Base-by-base conservation (phyloP, 2,329 filamentous ascomycete genomes). In the Pyrenophora graminea region DNA sequence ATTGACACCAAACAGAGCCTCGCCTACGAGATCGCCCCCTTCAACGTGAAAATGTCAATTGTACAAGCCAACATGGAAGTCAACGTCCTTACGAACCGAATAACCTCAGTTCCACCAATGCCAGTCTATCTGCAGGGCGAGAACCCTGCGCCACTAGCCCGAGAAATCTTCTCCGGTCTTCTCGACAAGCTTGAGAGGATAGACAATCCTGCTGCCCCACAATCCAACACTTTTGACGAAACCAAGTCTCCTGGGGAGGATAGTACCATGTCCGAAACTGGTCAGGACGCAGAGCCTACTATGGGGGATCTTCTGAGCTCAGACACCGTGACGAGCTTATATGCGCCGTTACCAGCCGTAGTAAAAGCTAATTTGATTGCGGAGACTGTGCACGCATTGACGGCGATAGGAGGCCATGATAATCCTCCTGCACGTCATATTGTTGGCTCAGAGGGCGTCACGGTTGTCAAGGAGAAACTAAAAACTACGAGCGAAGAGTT, bases 1-100 rank as follows among this genome's bases (percentile, higher is more conserved):
- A 12, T 17, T 19, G 2, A 23, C 1, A 30, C 23, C 15, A 2
- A 21, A 2, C 54, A 82, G 79, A 85, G 90, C 53, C 81, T 99
- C 19, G 92, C 93, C 1, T 99, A 97, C 74, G 94, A 99, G 75
- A 89, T 99, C 58, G 74, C 93, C 0, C 94, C 94, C 0, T 97
- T 97, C 79, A 97, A 97, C 75, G 86, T 97, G 77, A 96, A 93
- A 74, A 85, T 97, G 73, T 97, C 91, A 34, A 92, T 97, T 61
- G 88, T 99, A 38, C 93, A 99, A 78, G 91, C 92, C 21, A 95
- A 91, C 74, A 91, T 96, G 76, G 93, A 97, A 77, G 90, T 96
- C 55, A 86, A 88, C 58, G 86, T 91, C 27, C 80, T 97, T 50
- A 94, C 90, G 23, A 96, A 96, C 75, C 86, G 88, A 48, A 88